Percentiles rank a stretch among this genome's conserved stretches.
Evolutionary conservation across 257 asterid genomes (phyloP).

Genomic region (Petunia secreta): DNA sequence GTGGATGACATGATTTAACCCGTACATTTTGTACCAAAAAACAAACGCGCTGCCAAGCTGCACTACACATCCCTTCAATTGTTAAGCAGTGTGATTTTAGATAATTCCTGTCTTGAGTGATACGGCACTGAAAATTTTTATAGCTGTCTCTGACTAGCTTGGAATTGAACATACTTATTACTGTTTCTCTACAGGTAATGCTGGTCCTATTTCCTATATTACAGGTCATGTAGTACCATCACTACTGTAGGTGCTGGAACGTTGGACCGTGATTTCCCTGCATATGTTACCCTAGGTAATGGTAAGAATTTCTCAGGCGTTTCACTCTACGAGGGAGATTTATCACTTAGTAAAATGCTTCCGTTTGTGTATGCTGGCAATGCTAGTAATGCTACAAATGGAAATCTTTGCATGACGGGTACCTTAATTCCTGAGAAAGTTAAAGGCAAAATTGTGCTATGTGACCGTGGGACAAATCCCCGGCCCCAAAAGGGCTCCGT

Average conservation of each 20-base stretch:
- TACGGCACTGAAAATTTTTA: no score
- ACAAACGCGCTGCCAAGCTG: no score
- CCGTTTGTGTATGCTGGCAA: conserved; percentile 43
- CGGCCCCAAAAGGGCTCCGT: conserved; percentile 57
- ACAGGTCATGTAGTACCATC: conserved; percentile 60
- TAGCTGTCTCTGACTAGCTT: no score
- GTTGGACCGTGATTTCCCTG: conserved; percentile 52
- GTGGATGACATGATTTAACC: no score
- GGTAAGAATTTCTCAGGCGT: conserved; percentile 53
- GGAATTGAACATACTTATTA: no score
- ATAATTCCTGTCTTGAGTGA: no score
- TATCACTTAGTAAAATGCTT: conserved; percentile 45
- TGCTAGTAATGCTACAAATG: conserved; percentile 34
- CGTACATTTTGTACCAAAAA: no score
- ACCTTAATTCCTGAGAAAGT: conserved; percentile 48
- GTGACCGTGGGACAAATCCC: conserved; percentile 59
- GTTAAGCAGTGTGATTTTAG: no score
- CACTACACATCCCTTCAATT: conserved; percentile 29
- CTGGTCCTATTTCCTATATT: conserved; percentile 43
- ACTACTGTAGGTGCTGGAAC: conserved; percentile 75
- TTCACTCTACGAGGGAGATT: conserved; percentile 55
- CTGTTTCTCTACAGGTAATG: neutral
- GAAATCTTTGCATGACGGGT: conserved; percentile 52
- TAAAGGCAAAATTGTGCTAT: conserved; percentile 59
- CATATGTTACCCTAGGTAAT: conserved; percentile 45